Evolutionary conservation across 2,329 filamentous ascomycete species (phyloP), one percentile per base, ranked within the genome.

Genomic region (Pseudophaeomoniella oleicola): DNA sequence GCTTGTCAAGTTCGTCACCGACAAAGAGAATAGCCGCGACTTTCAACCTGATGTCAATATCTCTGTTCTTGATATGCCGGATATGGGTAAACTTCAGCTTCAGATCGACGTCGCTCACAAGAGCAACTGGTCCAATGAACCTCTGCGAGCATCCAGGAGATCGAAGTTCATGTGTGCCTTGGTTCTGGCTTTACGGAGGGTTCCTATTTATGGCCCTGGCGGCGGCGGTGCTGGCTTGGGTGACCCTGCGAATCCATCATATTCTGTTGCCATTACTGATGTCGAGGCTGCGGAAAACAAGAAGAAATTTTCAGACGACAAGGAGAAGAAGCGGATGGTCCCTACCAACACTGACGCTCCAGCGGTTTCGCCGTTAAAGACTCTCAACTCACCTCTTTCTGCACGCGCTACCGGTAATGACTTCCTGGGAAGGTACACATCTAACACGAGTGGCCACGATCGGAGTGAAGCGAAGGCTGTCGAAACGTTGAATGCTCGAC

Each of bases 141-240:
- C 73, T 1, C 71, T 94, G 30, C 81, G 87, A 30, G 78, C 79
- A 13, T 72, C 80, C 4, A 77, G 87, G 36, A 78, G 88, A 42
- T 92, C 82, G 55, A 96, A 94, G 60, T 96, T 98, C 63, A 93
- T 96, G 77, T 94, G 87, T 53, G 90, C 90, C 1, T 66, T 98
- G 40, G 78, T 90, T 3, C 60, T 86, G 5, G 86, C 88, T 3
- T 64, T 94, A 40, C 82, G 85, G 59, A 86, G 80, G 61, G 71
- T 98, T 13, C 88, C 87, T 6, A 88, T 98, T 51, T 72, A 84
- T 48, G 76, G 66, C 14, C 88, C 88, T 38, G 86, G 80, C 30
- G 86, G 81, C 40, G 82, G 78, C 38, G 63, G 62, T 42, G 64
- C 71, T 39, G 73, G 71, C 30, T 71, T 81, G 4, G 74, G 68